phyloP scores from a whole-genome alignment of 2,329 filamentous ascomycete species.

The Purpureocillium lavendulum region DNA sequence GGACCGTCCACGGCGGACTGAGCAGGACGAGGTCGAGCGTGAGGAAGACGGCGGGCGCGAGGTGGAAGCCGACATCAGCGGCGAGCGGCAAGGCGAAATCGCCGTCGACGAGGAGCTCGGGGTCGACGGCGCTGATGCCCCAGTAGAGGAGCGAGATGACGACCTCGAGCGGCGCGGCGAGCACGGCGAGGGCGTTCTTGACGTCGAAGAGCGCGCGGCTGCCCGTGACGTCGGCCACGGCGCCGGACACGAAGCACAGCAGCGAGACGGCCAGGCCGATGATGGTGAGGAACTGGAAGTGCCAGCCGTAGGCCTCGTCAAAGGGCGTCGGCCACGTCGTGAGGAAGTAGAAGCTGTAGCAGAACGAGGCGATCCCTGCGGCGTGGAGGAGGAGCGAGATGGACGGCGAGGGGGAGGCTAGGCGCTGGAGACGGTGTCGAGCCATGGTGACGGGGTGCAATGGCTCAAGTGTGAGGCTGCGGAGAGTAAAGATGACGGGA shows the following conservation, averaged over 20 bases:
- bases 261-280: slow-evolving; percentile 57
- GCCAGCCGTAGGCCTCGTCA: slow-evolving; percentile 54
- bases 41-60: slow-evolving; percentile 57
- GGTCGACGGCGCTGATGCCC: slow-evolving; percentile 53
- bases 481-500: too few relatives aligned
- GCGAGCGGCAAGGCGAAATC: slow-evolving; percentile 46
- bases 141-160: slow-evolving; percentile 68
- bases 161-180: slow-evolving; percentile 60
- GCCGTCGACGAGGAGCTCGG: slow-evolving; percentile 41
- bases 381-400: slow-evolving; percentile 56
- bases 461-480: not conserved
- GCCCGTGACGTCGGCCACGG: slow-evolving; percentile 56
- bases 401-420: slow-evolving; percentile 56
- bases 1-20: slow-evolving; percentile 64
- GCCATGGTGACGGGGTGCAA: slow-evolving; percentile 27
- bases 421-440: slow-evolving; percentile 55
- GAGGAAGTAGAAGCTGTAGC: slow-evolving; percentile 45
- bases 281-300: slow-evolving; percentile 68
- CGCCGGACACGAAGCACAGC: slow-evolving; percentile 50
- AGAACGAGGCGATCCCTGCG: slow-evolving; percentile 42
- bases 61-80: slow-evolving; percentile 58
- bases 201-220: slow-evolving; percentile 49
- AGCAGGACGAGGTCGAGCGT: slow-evolving; percentile 58
- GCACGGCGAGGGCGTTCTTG: slow-evolving; percentile 61
- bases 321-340: slow-evolving; percentile 40